Base-by-base conservation (phyloP, 805 yeast species). In the Schizosaccharomyces osmophilus region DNA sequence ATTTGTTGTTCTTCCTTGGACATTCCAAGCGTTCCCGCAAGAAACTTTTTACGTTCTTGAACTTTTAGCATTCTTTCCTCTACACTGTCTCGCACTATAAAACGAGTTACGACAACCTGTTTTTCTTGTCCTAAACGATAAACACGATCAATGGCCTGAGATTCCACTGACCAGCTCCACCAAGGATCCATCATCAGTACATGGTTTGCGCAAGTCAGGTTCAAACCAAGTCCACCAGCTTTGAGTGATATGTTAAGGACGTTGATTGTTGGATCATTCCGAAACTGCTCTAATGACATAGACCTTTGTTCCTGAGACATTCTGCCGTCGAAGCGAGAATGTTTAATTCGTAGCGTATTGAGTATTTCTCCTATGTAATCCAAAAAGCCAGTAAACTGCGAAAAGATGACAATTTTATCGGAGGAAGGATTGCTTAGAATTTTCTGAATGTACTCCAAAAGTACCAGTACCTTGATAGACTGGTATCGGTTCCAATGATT, bases 121-220 rank as follows among this genome's bases (percentile, higher is more conserved):
- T 63, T 66, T 11, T 74, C 73, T 69, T 89, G 97, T 0, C 97
- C 97, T 68, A 90, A 85, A 66, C 97, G 78, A 68, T 89, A 96
- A 19, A 90, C 78, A 67, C 97, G 61, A 84, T 81, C 67, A 42
- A 65, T 65, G 11, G 67, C 67, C 45, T 65, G 67, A 1, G 66
- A 55, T 58, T 65, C 67, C 29, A 65, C 66, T 59, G 95, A 86
- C 58, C 87, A 94, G 39, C 93, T 85, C 97, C 97, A 89, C 93
- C 95, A 89, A 0, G 97, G 96, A 68, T 89, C 97, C 87, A 90
- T 84, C 79, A 89, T 77, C 66, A 82, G 87, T 2, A 94, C 97
- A 43, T 79, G 77, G 0, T 86, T 83, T 0, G 97, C 95, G 60
- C 83, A 80, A 0, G 95, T 89, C 63, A 89, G 73, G 68, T 89